Percentiles rank a stretch among this genome's conserved stretches.
Conservation (phyloP, 2,329 filamentous ascomycete genomes). For the Escovopsis sp. region DNA sequence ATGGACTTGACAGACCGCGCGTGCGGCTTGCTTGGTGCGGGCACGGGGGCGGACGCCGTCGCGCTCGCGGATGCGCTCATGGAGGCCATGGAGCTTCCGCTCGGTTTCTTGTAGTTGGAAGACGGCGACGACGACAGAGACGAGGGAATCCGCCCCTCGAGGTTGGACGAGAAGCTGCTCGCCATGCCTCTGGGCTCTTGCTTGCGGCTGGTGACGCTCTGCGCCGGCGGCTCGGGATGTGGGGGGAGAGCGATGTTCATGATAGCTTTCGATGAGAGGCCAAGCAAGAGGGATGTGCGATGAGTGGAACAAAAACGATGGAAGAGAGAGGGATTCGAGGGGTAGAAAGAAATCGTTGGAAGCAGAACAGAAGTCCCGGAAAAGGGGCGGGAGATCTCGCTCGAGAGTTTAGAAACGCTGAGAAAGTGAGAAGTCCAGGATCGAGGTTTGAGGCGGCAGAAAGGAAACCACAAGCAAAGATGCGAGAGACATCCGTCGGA, state of each 20-base stretch:
- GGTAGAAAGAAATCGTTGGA: too few relatives aligned
- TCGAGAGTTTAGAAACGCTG: too few relatives aligned
- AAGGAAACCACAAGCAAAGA: too few relatives aligned
- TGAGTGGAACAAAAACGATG: too few relatives aligned
- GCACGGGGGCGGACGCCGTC: too few relatives aligned
- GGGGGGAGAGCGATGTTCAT: too few relatives aligned
- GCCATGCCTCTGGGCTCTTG: constrained; percentile 9
- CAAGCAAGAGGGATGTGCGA: background rate
- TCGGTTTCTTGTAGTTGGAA: background rate
- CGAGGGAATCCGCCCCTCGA: constrained; percentile 8
- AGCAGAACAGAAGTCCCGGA: too few relatives aligned
- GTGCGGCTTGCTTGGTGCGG: background rate
- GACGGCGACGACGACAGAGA: background rate
- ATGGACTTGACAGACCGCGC: constrained; percentile 16
- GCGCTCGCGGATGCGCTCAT: too few relatives aligned
- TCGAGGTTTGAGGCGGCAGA: too few relatives aligned
- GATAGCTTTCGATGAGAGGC: background rate
- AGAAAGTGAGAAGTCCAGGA: background rate
- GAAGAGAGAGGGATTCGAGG: too few relatives aligned
- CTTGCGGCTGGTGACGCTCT: constrained; percentile 7
- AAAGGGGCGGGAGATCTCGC: too few relatives aligned
- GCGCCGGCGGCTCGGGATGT: background rate
- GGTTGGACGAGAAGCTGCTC: constrained; percentile 16
- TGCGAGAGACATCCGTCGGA: too few relatives aligned
- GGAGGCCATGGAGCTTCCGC: background rate